Percentiles rank a stretch among this genome's conserved stretches.
These are phyloP conservation scores for Eremochloa ophiuroides DNA, from an alignment of 176 grass and related monocot genomes.

Conservation along the genomic window DNA sequence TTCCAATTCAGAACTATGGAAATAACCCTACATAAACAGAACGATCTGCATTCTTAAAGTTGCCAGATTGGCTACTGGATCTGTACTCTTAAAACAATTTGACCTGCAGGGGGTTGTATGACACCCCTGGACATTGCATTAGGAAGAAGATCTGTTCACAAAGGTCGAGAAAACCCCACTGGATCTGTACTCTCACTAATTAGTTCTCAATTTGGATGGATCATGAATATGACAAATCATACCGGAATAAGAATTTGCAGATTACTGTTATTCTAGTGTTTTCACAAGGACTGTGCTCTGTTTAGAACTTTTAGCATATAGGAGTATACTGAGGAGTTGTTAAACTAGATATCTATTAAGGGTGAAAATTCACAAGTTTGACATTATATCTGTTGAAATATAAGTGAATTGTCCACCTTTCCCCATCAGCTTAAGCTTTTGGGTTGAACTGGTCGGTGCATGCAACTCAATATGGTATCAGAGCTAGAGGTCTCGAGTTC, in stretches of 20 bases:
- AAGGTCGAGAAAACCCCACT: too few species aligned
- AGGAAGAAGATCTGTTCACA: too few species aligned
- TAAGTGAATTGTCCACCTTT: too few species aligned
- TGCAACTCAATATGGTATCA: too few species aligned
- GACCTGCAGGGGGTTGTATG: too few species aligned
- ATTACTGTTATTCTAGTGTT: neutral
- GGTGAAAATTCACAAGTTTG: conserved; percentile 3
- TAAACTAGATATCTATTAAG: neutral
- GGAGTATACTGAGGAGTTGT: neutral
- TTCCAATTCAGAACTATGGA: neutral
- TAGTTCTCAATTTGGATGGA: neutral
- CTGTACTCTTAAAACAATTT: too few species aligned
- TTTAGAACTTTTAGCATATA: neutral
- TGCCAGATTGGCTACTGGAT: neutral
- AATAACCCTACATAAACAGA: neutral
- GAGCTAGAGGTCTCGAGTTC: too few species aligned
- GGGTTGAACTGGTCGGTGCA: too few species aligned
- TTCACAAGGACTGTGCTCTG: neutral
- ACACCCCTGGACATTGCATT: too few species aligned
- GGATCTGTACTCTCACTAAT: neutral
- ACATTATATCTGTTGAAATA: too few species aligned
- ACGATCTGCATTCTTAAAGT: neutral
- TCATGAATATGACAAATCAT: neutral
- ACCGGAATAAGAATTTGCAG: neutral
- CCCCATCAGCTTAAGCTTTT: too few species aligned